Evolutionary conservation across 768 basidiomycete genomes (phyloP), one percentile per base, ranked within the genome.

Genomic region (Mycena olivaceomarginata): DNA sequence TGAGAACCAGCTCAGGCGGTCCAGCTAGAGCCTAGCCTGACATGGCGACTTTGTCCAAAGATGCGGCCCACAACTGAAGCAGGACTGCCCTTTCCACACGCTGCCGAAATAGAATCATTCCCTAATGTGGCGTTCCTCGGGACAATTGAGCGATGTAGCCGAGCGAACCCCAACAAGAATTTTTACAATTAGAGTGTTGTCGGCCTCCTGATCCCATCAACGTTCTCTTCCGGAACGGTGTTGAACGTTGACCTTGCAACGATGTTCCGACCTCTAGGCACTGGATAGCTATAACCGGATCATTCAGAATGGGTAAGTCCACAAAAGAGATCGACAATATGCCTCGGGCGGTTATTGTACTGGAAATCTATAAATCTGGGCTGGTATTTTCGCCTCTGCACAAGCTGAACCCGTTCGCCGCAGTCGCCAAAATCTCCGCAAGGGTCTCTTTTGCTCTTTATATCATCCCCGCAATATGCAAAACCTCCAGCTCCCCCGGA

Each of bases 401-500:
- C 69, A 71, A 66, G 57, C 53, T 39, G 68, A 65, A 51, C 63
- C 46, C 18, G 64, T 25, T 63, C 37, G 48, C 68, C 51, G 22
- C 20, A 41, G 18, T 51, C 20, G 60, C 68, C 51, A 46, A 66
- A 53, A 16, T 18, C 46, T 48, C 62, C 25, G 39, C 73, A 64
- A 51, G 41, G 66, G 46, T 51, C 72, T 63, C 67, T 18, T 64
- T 22, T 62, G 56, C 46, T 70, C 62, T 75, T 64, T 75, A 48
- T 10, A 20, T 41, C 46, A 11, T 11, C 51, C 15, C 41, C 43
- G 20, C 53, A 41, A 37, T 22, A 75, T 75, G 74, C 74, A 71
- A n/a, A 82, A 79, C 79, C 88, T 95, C 13, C 93, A 95, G 80
- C 91, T 96, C 31, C 95, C 94, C n/a, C 91, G 94, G 71, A 91